Evolutionary conservation across 2,329 filamentous ascomycete species (phyloP).

Genomic region (Elsinoe ampelina): DNA sequence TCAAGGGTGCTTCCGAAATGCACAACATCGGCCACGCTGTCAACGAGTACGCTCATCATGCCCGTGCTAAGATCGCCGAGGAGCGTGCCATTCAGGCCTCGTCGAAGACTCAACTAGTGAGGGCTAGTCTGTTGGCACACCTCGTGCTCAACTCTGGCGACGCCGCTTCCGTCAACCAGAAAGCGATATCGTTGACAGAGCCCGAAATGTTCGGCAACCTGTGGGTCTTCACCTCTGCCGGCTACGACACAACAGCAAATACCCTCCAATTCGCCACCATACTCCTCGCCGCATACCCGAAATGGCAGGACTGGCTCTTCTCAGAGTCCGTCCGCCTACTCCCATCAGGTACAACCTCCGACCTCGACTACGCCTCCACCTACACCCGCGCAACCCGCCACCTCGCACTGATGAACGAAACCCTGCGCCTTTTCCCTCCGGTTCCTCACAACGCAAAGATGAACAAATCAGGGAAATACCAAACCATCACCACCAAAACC

Average conservation of each 20-base stretch:
- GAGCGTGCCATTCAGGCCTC: constrained; percentile 14
- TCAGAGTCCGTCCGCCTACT: constrained; percentile 32
- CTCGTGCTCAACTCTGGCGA: neutral
- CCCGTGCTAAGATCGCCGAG: constrained; percentile 19
- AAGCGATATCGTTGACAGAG: constrained; percentile 22
- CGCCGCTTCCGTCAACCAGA: neutral
- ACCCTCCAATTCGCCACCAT: constrained; percentile 42
- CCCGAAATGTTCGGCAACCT: constrained; percentile 38
- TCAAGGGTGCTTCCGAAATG: constrained; percentile 19
- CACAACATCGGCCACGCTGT: constrained; percentile 20
- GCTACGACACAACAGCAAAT: constrained; percentile 43
- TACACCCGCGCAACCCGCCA: constrained; percentile 35
- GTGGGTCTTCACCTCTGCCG: constrained; percentile 39
- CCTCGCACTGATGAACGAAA: constrained; percentile 43
- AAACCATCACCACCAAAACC: neutral
- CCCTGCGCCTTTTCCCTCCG: constrained; percentile 35
- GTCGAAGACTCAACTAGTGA: neutral
- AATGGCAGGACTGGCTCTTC: constrained; percentile 44
- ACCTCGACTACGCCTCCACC: constrained; percentile 31
- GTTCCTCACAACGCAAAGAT: constrained; percentile 24
- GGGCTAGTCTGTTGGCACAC: neutral
- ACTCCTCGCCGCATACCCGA: constrained; percentile 34
- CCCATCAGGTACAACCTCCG: constrained; percentile 25
- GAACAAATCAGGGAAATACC: neutral
- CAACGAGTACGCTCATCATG: constrained; percentile 22